phyloP scores from a whole-genome alignment of 176 grass and related monocot genomes.

The Elymus sibiricus region DNA sequence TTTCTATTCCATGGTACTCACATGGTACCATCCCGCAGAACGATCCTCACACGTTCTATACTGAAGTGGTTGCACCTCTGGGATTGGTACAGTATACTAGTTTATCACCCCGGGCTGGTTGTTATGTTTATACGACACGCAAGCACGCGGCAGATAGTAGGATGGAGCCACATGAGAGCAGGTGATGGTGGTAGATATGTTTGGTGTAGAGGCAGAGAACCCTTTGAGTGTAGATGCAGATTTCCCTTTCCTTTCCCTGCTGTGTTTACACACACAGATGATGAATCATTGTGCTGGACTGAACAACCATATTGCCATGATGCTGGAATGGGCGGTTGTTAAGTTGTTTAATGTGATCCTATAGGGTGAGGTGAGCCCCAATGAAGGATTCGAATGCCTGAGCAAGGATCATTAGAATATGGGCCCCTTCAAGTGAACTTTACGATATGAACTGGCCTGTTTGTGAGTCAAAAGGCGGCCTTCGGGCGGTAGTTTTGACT shows the following conservation, averaged over 20 bases:
- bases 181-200: conserved; percentile 24
- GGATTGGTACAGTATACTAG: not conserved
- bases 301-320: conserved; percentile 13
- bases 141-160: not conserved
- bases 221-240: conserved; percentile 43
- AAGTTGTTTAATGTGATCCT: not conserved
- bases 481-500: not conserved
- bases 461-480: not conserved
- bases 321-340: not conserved
- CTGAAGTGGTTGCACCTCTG: not conserved
- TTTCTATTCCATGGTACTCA: not conserved
- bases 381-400: not conserved
- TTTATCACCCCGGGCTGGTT: not conserved
- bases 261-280: not conserved
- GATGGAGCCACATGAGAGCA: conserved; percentile 25
- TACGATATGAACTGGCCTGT: not conserved
- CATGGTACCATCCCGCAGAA: not conserved
- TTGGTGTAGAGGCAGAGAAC: conserved; percentile 11
- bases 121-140: conserved; percentile 7
- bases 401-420: not conserved
- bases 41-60: not conserved
- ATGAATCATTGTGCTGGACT: conserved; percentile 33
- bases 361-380: not conserved
- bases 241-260: not conserved
- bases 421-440: not conserved